Base-by-base conservation (phyloP, 148 eudicot genomes). In the Nepenthes gracilis region DNA sequence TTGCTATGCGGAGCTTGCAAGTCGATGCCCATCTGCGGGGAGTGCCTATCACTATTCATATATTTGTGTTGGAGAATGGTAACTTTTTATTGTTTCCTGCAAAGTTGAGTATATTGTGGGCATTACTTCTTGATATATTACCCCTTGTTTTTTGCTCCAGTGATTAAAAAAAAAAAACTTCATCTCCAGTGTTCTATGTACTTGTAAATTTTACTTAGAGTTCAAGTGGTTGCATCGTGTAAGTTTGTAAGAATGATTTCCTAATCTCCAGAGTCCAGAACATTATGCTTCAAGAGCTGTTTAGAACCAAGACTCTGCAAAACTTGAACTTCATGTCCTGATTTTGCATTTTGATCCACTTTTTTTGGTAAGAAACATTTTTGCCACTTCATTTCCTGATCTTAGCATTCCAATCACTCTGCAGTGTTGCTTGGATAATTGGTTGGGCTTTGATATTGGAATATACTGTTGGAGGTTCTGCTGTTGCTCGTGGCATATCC, bases 11-110 rank as follows among this genome's bases (percentile, higher is more conserved):
- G 82, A 78, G 63, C 82, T 78, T 55, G 70, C 82, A 13, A 61
- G 79, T 45, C 82, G 98, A 9, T 88, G 88, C 72, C 98, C 98
- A 52, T 93, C 98, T 2, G 96, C 98, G 57, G 98, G 98, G 58
- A 93, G 98, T 79, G 98, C 98, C 63, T 93, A 93, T 72, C 98
- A 93, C 67, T 78, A 75, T 47, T 62, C 82, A 13, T 78, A 74
- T 65, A 59, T 78, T 57, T 74, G 82, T 64, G 65, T 74, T 3
- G 82, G 82, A 5, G 79, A 74, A 74, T 57, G 79, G 79, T 75
- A 71, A 67, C 2, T 53, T 11, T 35, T 49, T 6, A 38, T 35
- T 47, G 12, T 47, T 55, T 51, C 34, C 9, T 47, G 34, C 23
- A 49, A 9, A 14, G 58, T 1, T 2, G 58, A 33, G 15, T 43